These are phyloP conservation scores for Pichia gijzeniarum DNA, from an alignment of 805 yeast species.

Conservation along the genomic window DNA sequence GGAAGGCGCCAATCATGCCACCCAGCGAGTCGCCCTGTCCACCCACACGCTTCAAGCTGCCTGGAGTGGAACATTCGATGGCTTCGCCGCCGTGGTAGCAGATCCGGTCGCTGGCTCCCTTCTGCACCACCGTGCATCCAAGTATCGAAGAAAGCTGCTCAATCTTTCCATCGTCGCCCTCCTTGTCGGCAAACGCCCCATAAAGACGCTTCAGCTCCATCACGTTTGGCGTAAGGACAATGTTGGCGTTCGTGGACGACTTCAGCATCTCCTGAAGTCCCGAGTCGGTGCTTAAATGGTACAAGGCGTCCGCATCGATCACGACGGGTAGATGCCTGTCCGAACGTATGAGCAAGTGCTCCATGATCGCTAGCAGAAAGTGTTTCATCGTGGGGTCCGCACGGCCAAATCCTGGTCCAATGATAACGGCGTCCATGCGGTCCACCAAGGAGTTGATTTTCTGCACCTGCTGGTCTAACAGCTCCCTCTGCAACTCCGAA, in stretches of 20 bases:
- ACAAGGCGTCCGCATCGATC: slow-evolving; percentile 88
- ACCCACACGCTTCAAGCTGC: slow-evolving; percentile 79
- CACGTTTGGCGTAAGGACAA: slow-evolving; percentile 83
- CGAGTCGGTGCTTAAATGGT: slow-evolving; percentile 53
- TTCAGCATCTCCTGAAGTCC: slow-evolving; percentile 32
- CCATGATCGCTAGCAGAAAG: background rate
- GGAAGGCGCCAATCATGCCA: slow-evolving; percentile 76
- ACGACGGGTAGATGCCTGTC: slow-evolving; percentile 59
- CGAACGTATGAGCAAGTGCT: slow-evolving; percentile 38
- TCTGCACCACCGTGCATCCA: slow-evolving; percentile 59
- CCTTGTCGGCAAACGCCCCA: slow-evolving; percentile 21
- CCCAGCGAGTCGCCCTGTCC: slow-evolving; percentile 96
- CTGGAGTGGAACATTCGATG: slow-evolving; percentile 41
- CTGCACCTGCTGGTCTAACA: slow-evolving; percentile 35
- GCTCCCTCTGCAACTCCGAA: too few relatives aligned
- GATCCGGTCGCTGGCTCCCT: slow-evolving; percentile 65
- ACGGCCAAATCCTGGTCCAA: slow-evolving; percentile 94
- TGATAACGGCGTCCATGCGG: slow-evolving; percentile 72
- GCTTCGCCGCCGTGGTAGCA: slow-evolving; percentile 38
- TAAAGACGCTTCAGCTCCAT: slow-evolving; percentile 72
- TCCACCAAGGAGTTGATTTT: slow-evolving; percentile 49
- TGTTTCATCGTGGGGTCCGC: slow-evolving; percentile 50
- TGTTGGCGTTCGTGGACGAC: slow-evolving; percentile 42
- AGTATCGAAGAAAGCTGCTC: slow-evolving; percentile 41
- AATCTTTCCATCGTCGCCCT: slow-evolving; percentile 25